Conservation (phyloP, 1,284 basidiomycete species). For the Heterobasidion occidentale region DNA sequence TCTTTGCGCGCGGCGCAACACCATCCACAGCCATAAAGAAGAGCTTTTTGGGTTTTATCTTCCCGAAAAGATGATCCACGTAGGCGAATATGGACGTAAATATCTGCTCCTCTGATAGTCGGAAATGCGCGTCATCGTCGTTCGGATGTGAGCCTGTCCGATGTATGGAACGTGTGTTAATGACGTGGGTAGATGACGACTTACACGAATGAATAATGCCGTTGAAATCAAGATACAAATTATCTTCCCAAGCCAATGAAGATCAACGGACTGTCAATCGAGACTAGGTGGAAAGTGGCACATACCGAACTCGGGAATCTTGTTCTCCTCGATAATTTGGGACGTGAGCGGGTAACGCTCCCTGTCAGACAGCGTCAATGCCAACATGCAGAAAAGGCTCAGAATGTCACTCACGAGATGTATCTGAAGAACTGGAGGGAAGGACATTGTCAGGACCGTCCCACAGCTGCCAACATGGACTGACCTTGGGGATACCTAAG, state of each 20-base stretch:
- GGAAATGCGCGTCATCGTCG: slow-evolving; percentile 93
- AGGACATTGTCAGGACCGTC: neutral
- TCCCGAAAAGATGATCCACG: slow-evolving; percentile 94
- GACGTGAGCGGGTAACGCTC: slow-evolving; percentile 98
- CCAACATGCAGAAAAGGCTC: neutral
- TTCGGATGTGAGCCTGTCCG: slow-evolving; percentile 79
- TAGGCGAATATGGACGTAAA: slow-evolving; percentile 96
- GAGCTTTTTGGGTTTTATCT: slow-evolving; percentile 95
- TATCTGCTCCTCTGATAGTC: slow-evolving; percentile 94
- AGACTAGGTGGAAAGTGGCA: neutral
- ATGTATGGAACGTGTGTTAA: neutral
- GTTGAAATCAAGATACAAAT: slow-evolving; percentile 94
- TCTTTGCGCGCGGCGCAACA: slow-evolving; percentile 97
- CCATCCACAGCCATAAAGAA: slow-evolving; percentile 99
- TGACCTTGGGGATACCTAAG: slow-evolving; percentile 20
- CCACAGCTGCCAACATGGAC: neutral
- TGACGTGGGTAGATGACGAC: slow-evolving; percentile 15
- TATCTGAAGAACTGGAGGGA: slow-evolving; percentile 69
- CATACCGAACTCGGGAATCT: slow-evolving; percentile 89
- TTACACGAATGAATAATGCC: slow-evolving; percentile 97
- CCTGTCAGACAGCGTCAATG: slow-evolving; percentile 30
- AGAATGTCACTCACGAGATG: slow-evolving; percentile 54
- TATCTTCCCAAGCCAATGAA: slow-evolving; percentile 41
- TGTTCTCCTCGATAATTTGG: slow-evolving; percentile 94
- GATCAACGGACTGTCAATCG: slow-evolving; percentile 1